Base-by-base conservation (phyloP, 1,284 basidiomycete genomes). In the Moesziomyces globuligerus region DNA sequence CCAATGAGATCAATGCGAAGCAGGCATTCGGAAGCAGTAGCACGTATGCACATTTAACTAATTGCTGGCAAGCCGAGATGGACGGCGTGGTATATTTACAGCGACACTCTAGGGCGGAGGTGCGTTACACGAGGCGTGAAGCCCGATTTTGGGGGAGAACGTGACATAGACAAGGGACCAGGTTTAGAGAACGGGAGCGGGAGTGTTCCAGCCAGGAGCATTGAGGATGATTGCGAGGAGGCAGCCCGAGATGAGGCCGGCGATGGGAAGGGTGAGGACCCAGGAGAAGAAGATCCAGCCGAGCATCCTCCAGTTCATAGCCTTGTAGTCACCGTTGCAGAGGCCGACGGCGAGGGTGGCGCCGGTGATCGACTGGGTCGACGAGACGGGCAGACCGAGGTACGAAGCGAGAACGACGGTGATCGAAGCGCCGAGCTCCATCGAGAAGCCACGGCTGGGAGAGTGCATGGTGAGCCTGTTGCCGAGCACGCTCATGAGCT, bases 401-500 rank as follows among this genome's bases (percentile, higher is more conserved):
- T 62, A 56, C 9, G 46, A 48, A 0, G 65, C 64, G 25, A 72
- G 21, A 1, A 74, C 37, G 13, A 72, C 60, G 17, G 71, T 74
- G 48, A 72, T 61, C 20, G 55, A 48, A 0, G 74, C 67, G 24
- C 68, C 67, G 26, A 74, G 17, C 28, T 76, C 74, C 62, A 74
- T 68, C 13, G 71, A 71, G 46, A 71, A 70, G 1, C 74, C 74
- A 21, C 74, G 37, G 7, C 67, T 68, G 6, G 71, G 74, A 18
- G 67, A 71, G 44, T 68, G 67, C 48, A 61, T 59, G 11, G 74
- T 76, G 8, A 76, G 36, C 5, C 57, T n/a, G 50, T 74, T 74
- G 18, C 74, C 74, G 5, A 76, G 54, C 7, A 72, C 68, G 20
- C 45, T 40, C 62, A 74, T 68, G 17, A 76, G 34, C 24, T 64